These are phyloP conservation scores for Neophaeococcomyces mojaviensis DNA, from an alignment of 2,329 filamentous ascomycete genomes.

Conservation along the genomic window DNA sequence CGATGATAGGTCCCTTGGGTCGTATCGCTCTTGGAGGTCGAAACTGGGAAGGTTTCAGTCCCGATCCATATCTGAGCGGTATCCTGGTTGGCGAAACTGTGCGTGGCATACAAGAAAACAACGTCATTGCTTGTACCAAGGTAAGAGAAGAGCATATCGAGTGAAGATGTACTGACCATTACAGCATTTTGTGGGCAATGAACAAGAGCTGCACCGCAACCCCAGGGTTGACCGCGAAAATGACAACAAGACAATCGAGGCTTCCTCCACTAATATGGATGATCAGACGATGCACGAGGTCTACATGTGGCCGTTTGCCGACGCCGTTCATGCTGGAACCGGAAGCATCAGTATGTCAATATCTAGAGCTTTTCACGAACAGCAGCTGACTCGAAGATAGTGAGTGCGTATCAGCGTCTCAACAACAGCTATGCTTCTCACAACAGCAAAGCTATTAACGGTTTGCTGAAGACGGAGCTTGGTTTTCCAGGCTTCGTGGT, in stretches of 20 bases:
- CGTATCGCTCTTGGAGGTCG: constrained; percentile 34
- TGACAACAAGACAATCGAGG: constrained; percentile 37
- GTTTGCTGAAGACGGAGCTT: constrained; percentile 44
- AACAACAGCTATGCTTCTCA: constrained; percentile 45
- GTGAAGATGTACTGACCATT: constrained; percentile 13
- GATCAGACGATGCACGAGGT: constrained; percentile 69
- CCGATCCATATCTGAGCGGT: constrained; percentile 38
- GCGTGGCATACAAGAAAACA: constrained; percentile 37
- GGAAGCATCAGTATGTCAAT: constrained; percentile 39
- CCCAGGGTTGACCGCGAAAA: constrained; percentile 39
- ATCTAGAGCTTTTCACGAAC: no score
- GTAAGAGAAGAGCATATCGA: not conserved
- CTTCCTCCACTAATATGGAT: constrained; percentile 52
- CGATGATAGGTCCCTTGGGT: constrained; percentile 38
- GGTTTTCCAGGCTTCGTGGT: constrained; percentile 45
- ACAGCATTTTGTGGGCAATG: constrained; percentile 58
- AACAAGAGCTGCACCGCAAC: constrained; percentile 49
- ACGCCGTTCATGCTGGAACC: constrained; percentile 62
- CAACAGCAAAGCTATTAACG: constrained; percentile 39
- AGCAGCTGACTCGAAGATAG: no score
- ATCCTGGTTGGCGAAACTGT: constrained; percentile 37
- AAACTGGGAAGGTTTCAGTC: constrained; percentile 39
- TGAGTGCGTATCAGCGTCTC: constrained; percentile 42
- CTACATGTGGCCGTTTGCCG: constrained; percentile 71
- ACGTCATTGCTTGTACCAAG: constrained; percentile 41